Evolutionary conservation across 495 filamentous ascomycete species (phyloP).

Genomic region (Daldinia concentrica): DNA sequence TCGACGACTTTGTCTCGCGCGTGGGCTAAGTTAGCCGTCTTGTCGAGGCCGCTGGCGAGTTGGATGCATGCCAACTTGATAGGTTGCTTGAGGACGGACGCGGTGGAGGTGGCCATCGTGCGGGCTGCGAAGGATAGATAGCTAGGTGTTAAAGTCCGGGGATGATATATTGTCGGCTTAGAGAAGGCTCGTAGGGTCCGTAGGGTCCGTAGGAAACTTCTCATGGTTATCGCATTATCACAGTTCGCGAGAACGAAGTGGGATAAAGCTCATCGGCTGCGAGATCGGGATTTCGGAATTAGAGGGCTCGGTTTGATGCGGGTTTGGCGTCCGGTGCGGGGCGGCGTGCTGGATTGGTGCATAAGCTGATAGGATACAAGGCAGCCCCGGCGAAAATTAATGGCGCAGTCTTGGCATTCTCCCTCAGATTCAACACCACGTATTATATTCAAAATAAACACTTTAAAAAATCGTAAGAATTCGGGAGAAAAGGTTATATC

Average conservation of each 20-base stretch:
- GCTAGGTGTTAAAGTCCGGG: background rate
- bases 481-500: too few species aligned
- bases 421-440: too few species aligned
- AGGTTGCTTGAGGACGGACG: constrained; percentile 71
- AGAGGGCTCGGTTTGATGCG: background rate
- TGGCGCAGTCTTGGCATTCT: too few species aligned
- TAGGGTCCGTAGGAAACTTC: constrained; percentile 21
- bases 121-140: constrained; percentile 28
- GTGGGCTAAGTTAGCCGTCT: constrained; percentile 81
- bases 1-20: constrained; percentile 85
- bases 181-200: constrained; percentile 22
- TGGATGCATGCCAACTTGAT: constrained; percentile 86
- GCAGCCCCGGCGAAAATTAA: too few species aligned
- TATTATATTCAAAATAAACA: too few species aligned
- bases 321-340: background rate
- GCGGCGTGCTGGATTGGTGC: background rate
- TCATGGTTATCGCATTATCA: constrained; percentile 36
- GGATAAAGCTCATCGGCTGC: constrained; percentile 4
- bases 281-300: constrained; percentile 6
- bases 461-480: too few species aligned
- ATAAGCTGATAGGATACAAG: background rate
- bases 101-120: constrained; percentile 61
- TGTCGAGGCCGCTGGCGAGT: constrained; percentile 81
- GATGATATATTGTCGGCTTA: constrained; percentile 10
- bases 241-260: background rate